Base-by-base conservation (phyloP, 2,329 filamentous ascomycete species). In the Fusarium sp. region DNA sequence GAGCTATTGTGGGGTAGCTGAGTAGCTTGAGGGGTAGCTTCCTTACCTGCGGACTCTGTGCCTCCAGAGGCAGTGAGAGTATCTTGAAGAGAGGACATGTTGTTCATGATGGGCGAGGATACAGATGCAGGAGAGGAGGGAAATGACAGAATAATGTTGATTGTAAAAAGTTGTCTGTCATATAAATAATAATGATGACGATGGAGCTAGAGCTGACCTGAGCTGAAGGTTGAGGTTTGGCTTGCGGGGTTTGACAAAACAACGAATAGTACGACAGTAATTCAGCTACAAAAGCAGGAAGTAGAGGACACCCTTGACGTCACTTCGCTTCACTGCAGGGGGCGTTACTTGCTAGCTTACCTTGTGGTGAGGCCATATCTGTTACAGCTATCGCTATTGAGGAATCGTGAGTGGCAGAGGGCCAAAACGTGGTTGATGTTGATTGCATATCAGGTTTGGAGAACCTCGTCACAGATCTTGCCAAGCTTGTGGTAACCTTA, bases 31-130 rank as follows among this genome's bases (percentile, higher is more conserved):
- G 46, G 41, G n/a, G 38, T 36, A 7, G 36, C 34, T 8, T 2
- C 54, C 51, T 61, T 30, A 73, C 72, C 72, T 57, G 70, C 72
- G 23, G 72, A 73, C 62, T 74, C 72, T 6, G 70, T 54, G 57
- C 72, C 72, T 65, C 72, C 72, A 62, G 72, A 74, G 65, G 72
- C 72, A 28, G 58, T 73, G 37, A 74, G 59, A 16, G 63, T 73
- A 13, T 74, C 62, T 33, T 52, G 37, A 38, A 74, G 72, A 16
- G 67, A 60, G 10, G 70, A 33, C 72, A 74, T 74, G 58, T 58
- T 72, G 47, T 51, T 46, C 72, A 74, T 74, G 15, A 57, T 72
- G 58, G 44, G 16, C 38, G 18, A 44, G 8, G 26, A 12, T 5
- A 33, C 5, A 13, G 4, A 1, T 7, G 2, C 6, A 10, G 15